These are phyloP conservation scores for Ascoidea rubescens DNA, from an alignment of 805 yeast genomes.

Conservation along the genomic window DNA sequence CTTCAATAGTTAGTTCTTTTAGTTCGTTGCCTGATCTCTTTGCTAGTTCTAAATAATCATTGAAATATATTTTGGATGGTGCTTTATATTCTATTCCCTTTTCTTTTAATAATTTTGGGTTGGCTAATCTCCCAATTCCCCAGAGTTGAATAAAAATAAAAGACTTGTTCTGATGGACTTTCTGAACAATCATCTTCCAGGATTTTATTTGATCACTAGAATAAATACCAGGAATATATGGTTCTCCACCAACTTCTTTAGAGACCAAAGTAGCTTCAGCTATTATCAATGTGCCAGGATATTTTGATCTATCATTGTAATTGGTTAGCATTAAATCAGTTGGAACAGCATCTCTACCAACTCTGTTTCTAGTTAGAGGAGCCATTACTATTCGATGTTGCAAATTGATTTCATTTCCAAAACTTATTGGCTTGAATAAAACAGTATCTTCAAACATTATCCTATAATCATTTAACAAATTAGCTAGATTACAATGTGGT, in stretches of 20 bases:
- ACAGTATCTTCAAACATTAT: too few species aligned
- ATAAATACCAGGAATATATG: background rate
- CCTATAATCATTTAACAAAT: too few species aligned
- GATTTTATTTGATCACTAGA: background rate
- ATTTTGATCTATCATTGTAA: background rate
- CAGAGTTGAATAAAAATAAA: background rate
- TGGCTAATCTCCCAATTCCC: too few species aligned
- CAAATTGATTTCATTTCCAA: background rate
- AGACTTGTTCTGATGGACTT: background rate
- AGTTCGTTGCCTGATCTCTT: background rate
- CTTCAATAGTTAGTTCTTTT: background rate
- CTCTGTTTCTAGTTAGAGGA: background rate
- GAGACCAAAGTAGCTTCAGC: background rate
- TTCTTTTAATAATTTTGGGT: too few species aligned
- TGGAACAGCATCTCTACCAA: background rate
- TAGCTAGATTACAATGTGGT: too few species aligned
- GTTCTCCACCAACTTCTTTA: too few species aligned
- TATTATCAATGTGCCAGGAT: background rate
- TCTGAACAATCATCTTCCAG: background rate
- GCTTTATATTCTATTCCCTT: too few species aligned
- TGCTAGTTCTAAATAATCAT: too few species aligned
- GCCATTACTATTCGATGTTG: background rate
- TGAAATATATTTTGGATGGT: too few species aligned
- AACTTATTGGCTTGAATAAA: background rate
- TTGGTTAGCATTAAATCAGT: background rate